Conservation (phyloP, 345 rosid genomes). For the Punica granatum region DNA sequence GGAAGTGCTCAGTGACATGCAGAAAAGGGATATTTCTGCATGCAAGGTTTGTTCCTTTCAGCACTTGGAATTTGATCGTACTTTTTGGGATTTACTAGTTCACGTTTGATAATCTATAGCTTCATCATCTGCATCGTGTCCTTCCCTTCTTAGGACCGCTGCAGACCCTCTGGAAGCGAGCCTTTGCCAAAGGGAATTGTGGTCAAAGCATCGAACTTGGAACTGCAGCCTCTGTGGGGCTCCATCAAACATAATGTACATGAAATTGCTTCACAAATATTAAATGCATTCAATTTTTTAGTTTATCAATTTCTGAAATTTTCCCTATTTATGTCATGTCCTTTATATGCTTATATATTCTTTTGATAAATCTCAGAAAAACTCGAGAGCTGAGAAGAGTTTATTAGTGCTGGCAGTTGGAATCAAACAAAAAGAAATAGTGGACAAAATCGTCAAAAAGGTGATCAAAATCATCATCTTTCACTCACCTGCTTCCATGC, state of each 20-base stretch:
- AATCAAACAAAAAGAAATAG: conserved; percentile 15
- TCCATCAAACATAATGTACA: conserved; percentile 15
- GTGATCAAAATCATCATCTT: conserved; percentile 1
- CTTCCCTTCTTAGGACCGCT: conserved; percentile 17
- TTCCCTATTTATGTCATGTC: neutral
- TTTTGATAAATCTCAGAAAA: conserved; percentile 6
- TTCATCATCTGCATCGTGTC: neutral
- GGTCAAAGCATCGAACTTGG: conserved; percentile 27
- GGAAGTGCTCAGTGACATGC: conserved; percentile 29
- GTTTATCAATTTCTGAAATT: neutral
- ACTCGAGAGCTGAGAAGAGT: conserved; percentile 10
- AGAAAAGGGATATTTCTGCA: conserved; percentile 16
- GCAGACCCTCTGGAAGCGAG: conserved; percentile 34
- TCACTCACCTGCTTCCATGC: neutral
- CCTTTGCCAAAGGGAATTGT: conserved; percentile 32
- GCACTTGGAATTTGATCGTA: neutral
- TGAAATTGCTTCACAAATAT: neutral
- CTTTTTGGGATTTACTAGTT: neutral
- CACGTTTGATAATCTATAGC: neutral
- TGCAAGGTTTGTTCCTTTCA: conserved; percentile 56
- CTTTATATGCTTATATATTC: neutral
- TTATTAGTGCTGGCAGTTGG: conserved; percentile 17
- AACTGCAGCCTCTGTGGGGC: conserved; percentile 48
- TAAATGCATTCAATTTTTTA: neutral
- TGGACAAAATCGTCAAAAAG: conserved; percentile 11